Conservation (phyloP, 345 rosid species). For the Bruguiera gymnorhiza region DNA sequence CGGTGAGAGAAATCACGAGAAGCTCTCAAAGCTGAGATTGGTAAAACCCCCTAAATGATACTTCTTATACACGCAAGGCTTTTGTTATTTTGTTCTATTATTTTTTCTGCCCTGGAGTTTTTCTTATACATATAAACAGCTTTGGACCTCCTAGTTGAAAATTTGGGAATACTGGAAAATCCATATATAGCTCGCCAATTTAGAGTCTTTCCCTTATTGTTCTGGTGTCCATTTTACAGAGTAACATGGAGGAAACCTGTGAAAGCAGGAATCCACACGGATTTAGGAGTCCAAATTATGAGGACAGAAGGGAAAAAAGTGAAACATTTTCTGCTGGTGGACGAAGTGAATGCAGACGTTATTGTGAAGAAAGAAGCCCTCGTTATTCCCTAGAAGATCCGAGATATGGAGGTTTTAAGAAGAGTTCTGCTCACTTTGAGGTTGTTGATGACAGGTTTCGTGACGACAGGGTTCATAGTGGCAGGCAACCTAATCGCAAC, state of each 20-base stretch:
- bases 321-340: conserved; percentile 37
- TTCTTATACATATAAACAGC: not conserved
- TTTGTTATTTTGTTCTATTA: not conserved
- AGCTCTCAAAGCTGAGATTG: conserved; percentile 42
- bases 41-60: conserved; percentile 31
- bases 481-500: conserved; percentile 31
- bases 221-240: conserved; percentile 32
- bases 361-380: conserved; percentile 59
- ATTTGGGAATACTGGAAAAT: not conserved
- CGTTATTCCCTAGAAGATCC: conserved; percentile 38
- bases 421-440: conserved; percentile 62
- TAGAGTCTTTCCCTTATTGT: conserved; percentile 1
- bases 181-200: not conserved
- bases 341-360: conserved; percentile 43
- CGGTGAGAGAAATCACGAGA: conserved; percentile 46
- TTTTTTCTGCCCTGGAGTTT: not conserved
- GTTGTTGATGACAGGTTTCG: conserved; percentile 79
- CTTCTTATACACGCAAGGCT: not conserved
- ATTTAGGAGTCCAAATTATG: conserved; percentile 40
- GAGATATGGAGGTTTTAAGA: conserved; percentile 46
- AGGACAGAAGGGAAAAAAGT: conserved; percentile 33
- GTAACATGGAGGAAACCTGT: conserved; percentile 36
- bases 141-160: too few relatives aligned
- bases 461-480: conserved; percentile 38
- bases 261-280: conserved; percentile 41